Percentiles rank a stretch among this genome's conserved stretches.
Evolutionary conservation across 495 filamentous ascomycete species (phyloP).

Genomic region (Neohortaea acidophila): DNA sequence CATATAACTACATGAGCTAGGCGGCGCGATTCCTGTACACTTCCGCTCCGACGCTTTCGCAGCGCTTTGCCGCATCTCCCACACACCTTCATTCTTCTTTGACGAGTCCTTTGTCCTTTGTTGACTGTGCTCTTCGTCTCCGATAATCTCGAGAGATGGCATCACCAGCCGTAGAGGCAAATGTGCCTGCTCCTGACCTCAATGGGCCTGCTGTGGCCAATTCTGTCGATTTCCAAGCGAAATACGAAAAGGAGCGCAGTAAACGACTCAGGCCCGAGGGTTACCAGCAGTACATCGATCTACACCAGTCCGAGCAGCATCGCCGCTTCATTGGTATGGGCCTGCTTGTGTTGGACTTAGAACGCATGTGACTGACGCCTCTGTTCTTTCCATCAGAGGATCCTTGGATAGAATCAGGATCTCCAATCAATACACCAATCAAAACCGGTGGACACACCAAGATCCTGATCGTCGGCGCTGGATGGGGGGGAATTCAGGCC

Average conservation of each 20-base stretch:
- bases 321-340: conserved; percentile 25
- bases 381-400: too few species aligned
- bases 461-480: conserved; percentile 31
- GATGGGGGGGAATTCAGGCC: conserved; percentile 34
- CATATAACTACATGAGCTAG: too few species aligned
- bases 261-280: conserved; percentile 35
- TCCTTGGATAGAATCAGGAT: conserved; percentile 24
- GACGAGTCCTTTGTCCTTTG: too few species aligned
- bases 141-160: too few species aligned
- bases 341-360: too few species aligned
- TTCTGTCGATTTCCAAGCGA: conserved; percentile 6
- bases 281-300: conserved; percentile 28
- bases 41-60: too few species aligned
- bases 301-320: conserved; percentile 16
- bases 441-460: conserved; percentile 1
- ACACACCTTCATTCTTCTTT: too few species aligned
- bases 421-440: conserved; percentile 7
- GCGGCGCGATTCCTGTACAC: too few species aligned
- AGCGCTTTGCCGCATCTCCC: too few species aligned
- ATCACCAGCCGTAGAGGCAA: neutral
- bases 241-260: conserved; percentile 33
- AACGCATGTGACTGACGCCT: too few species aligned
- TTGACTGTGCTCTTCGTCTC: too few species aligned
- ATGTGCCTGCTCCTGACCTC: conserved; percentile 7
- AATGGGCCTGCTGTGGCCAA: conserved; percentile 1